phyloP scores from a whole-genome alignment of 257 asterid genomes.

The Avicennia marina region DNA sequence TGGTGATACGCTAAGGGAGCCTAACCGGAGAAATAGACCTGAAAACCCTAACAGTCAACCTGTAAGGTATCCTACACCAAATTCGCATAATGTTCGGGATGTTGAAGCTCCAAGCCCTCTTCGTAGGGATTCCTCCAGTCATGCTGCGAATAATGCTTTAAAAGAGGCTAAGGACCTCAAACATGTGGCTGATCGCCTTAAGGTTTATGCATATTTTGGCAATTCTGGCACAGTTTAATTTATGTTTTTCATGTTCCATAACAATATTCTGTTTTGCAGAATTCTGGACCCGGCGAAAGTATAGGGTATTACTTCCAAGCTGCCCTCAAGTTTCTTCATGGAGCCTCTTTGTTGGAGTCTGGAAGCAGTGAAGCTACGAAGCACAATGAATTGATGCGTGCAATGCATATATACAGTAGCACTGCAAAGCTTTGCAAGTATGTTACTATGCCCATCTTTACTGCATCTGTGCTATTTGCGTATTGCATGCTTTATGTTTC shows the following conservation, averaged over 20 bases:
- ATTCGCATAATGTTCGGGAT: slow-evolving; percentile 55
- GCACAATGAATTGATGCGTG: slow-evolving; percentile 67
- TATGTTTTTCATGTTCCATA: slow-evolving; percentile 14
- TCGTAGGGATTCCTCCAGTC: slow-evolving; percentile 78
- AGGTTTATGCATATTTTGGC: slow-evolving; percentile 45
- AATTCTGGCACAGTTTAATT: neutral
- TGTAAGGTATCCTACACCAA: slow-evolving; percentile 55
- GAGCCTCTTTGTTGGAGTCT: slow-evolving; percentile 87
- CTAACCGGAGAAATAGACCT: slow-evolving; percentile 49
- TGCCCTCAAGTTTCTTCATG: slow-evolving; percentile 89
- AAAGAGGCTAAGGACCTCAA: slow-evolving; percentile 97
- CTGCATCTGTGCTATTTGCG: slow-evolving; percentile 2
- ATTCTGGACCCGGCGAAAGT: slow-evolving; percentile 77
- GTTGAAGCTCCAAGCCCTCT: slow-evolving; percentile 70
- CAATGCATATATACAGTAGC: slow-evolving; percentile 78
- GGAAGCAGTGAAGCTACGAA: slow-evolving; percentile 67
- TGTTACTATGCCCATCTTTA: slow-evolving; percentile 27
- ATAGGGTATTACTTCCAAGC: slow-evolving; percentile 82
- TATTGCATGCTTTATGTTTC: slow-evolving; percentile 1
- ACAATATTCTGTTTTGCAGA: slow-evolving; percentile 42
- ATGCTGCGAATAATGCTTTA: slow-evolving; percentile 73
- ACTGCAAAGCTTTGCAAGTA: slow-evolving; percentile 98
- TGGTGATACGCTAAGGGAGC: slow-evolving; percentile 41
- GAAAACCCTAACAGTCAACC: slow-evolving; percentile 55
- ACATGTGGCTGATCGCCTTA: slow-evolving; percentile 90